A percentile compares a stretch with the other conserved stretches of the same genome.
These are phyloP conservation scores for Lyophyllum shimeji DNA, from an alignment of 768 basidiomycete species.

Conservation along the genomic window DNA sequence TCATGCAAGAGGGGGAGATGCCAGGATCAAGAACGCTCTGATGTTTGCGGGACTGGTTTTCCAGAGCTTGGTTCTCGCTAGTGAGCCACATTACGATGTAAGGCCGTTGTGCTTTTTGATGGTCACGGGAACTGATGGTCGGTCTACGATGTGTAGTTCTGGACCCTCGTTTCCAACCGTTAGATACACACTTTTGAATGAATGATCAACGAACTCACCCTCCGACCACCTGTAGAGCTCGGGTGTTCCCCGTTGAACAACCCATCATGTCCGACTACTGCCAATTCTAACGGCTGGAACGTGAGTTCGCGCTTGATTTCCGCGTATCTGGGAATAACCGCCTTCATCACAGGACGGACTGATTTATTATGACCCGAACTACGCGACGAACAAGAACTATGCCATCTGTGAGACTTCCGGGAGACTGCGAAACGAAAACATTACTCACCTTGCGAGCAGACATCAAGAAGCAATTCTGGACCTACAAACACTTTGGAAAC, in stretches of 20 bases:
- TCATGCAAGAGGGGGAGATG: not conserved
- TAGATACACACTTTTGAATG: slow-evolving; percentile 2
- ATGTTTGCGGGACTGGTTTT: slow-evolving; percentile 39
- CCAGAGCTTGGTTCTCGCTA: slow-evolving; percentile 35
- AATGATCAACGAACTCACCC: not conserved
- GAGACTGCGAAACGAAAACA: not conserved
- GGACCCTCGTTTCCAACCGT: slow-evolving; percentile 39
- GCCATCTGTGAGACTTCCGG: slow-evolving; percentile 27
- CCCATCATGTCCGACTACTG: slow-evolving; percentile 30
- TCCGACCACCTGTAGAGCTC: slow-evolving; percentile 22
- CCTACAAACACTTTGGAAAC: slow-evolving; percentile 40
- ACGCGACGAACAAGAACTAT: slow-evolving; percentile 36
- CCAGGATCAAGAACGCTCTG: slow-evolving; percentile 36
- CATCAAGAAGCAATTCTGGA: slow-evolving; percentile 38
- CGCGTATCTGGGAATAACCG: not conserved
- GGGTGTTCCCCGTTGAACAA: slow-evolving; percentile 38
- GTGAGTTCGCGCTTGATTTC: slow-evolving; percentile 20
- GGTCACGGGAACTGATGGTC: not conserved
- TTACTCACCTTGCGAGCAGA: slow-evolving; percentile 18
- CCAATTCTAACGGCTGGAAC: slow-evolving; percentile 43
- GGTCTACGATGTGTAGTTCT: slow-evolving; percentile 24
- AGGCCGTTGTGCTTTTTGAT: not conserved
- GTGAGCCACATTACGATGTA: slow-evolving; percentile 38
- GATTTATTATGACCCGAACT: slow-evolving; percentile 42
- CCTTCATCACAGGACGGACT: slow-evolving; percentile 25